Base-by-base conservation (phyloP, 176 grass and related monocot species). In the Lolium perenne region DNA sequence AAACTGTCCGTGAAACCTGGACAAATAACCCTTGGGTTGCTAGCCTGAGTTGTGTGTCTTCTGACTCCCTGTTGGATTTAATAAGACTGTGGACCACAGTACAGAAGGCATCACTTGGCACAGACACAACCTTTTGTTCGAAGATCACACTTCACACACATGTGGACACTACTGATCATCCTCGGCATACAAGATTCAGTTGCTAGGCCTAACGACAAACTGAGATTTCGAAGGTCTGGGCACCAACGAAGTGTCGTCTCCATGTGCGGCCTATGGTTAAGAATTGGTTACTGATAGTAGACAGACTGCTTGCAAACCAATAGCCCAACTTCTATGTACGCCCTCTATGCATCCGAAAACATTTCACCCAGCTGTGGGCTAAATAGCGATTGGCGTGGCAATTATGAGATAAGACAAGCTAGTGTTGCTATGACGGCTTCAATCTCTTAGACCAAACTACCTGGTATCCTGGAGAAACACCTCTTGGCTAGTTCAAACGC, bases 11-110 rank as follows among this genome's bases (percentile, higher is more conserved):
- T 49, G n/a, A 49, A n/a, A 74, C 45, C 45, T 74, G 20, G n/a
- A 49, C 21, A 74, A 74, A 48, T 73, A 74, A 7, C 71, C 11
- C 41, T 73, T 49, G 45, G 18, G 21, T 13, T 74, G 70, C 43
- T 48, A n/a, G 22, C 43, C 70, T 48, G 43, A 73, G 70, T n/a
- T 6, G 5, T 14, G 43, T 73, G n/a, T 50, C 21, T 49, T 50
- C 71, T 49, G 71, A 47, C 45, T 74, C 71, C n/a, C 49, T 74
- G 68, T 43, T 25, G 21, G 71, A 74, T 74, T 49, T 50, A 43
- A 74, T 13, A 50, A 74, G 46, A 46, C 13, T 38, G n/a, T 74
- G 71, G 21, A 74, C 71, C 14, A 21, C 22, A 46, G 46, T 74
- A 50, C 46, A 74, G 21, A 50, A 50, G 21, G 71, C 1, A 50